These are phyloP conservation scores for Dichotomocladium elegans DNA, from an alignment of 371 early-diverging fungal species.

Conservation along the genomic window DNA sequence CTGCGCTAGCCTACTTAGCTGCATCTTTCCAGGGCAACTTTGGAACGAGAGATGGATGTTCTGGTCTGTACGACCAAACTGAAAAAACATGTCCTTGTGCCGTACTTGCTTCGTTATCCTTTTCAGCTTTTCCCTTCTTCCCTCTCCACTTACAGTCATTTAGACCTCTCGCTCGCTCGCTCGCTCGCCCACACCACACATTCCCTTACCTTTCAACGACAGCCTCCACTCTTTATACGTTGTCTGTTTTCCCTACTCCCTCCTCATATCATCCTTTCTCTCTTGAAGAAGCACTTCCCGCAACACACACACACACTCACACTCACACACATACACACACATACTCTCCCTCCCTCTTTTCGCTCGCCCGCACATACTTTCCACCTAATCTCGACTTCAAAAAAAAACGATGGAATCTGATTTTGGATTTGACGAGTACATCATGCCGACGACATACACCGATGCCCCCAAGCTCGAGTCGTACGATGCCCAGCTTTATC, in stretches of 20 bases:
- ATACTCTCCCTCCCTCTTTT: neutral
- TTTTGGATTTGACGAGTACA: constrained; percentile 48
- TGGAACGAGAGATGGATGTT: too few relatives aligned
- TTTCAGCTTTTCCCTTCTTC: neutral
- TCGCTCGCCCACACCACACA: neutral
- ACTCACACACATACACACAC: neutral
- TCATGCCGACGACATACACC: constrained; percentile 38
- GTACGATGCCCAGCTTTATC: constrained; percentile 38
- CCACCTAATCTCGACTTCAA: neutral
- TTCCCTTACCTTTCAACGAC: neutral
- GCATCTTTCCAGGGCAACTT: too few relatives aligned
- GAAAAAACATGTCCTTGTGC: too few relatives aligned
- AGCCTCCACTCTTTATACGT: neutral
- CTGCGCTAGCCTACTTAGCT: too few relatives aligned
- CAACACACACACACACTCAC: neutral
- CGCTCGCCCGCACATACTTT: neutral
- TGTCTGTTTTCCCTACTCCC: neutral
- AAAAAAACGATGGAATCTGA: constrained; percentile 8
- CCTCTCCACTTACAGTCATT: neutral
- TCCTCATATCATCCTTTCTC: neutral
- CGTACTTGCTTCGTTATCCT: too few relatives aligned
- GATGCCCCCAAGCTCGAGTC: constrained; percentile 32
- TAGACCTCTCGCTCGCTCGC: neutral
- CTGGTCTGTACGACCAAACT: neutral
- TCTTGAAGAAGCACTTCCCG: neutral